A percentile compares a stretch with the other conserved stretches of the same genome.
Conservation (phyloP, 148 eudicot genomes). For the Agrostemma githago region DNA sequence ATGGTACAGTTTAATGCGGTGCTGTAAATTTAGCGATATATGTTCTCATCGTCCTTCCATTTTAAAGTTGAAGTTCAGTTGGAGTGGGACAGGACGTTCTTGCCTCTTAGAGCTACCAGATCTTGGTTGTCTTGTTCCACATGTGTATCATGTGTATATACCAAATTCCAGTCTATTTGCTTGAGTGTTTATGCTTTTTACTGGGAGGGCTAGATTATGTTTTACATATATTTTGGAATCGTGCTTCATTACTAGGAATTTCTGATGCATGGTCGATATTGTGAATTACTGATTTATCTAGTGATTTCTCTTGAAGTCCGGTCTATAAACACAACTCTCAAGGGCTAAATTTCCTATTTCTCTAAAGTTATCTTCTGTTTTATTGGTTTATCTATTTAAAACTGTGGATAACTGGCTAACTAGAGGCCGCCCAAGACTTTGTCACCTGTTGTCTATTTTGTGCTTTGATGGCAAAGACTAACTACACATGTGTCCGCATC, state of each 20-base stretch:
- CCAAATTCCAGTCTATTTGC: neutral
- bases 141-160: neutral
- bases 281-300: neutral
- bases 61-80: neutral
- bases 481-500: conserved; percentile 5
- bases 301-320: neutral
- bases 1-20: neutral
- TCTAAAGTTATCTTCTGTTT: neutral
- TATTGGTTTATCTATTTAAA: neutral
- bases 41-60: neutral
- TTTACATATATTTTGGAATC: neutral
- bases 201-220: conserved; percentile 2
- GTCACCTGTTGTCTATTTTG: neutral
- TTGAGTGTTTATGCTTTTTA: neutral
- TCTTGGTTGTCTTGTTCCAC: neutral
- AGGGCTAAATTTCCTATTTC: neutral
- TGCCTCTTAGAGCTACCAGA: neutral
- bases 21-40: neutral
- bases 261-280: neutral
- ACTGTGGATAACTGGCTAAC: neutral
- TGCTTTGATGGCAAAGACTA: neutral
- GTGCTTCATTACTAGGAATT: neutral
- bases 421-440: neutral
- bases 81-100: neutral
- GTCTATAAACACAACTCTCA: neutral